phyloP scores from a whole-genome alignment of 768 basidiomycete species.

The Xanthoconium stramineum region DNA sequence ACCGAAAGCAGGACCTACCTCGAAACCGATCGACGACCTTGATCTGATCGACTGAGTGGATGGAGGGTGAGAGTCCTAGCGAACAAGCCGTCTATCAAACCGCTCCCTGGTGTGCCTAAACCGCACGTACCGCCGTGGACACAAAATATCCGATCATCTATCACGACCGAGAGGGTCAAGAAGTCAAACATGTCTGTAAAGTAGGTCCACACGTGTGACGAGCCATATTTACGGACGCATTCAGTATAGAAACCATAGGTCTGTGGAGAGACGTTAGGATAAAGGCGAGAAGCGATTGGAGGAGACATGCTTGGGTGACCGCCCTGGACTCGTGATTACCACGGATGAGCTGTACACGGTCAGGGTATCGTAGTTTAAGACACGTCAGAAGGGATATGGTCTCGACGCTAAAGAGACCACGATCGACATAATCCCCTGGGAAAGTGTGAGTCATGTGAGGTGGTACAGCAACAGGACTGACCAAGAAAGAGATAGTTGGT shows the following conservation, averaged over 20 bases:
- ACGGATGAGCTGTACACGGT: slow-evolving; percentile 92
- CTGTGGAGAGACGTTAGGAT: slow-evolving; percentile 41
- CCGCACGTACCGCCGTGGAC: slow-evolving; percentile 83
- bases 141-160: slow-evolving; percentile 98
- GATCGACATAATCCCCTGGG: slow-evolving; percentile 95
- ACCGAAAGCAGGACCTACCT: slow-evolving; percentile 47
- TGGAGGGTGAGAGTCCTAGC: slow-evolving; percentile 90
- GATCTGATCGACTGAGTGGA: slow-evolving; percentile 99
- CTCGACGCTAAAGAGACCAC: slow-evolving; percentile 96
- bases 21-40: slow-evolving; percentile 98
- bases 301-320: slow-evolving; percentile 84
- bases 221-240: slow-evolving; percentile 95
- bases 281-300: neutral
- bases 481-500: slow-evolving; percentile 99
- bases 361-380: slow-evolving; percentile 94
- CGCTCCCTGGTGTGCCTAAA: neutral
- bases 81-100: slow-evolving; percentile 6
- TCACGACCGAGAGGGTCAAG: slow-evolving; percentile 93
- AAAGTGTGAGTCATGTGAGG: slow-evolving; percentile 4
- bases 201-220: slow-evolving; percentile 96
- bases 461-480: slow-evolving; percentile 36
- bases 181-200: slow-evolving; percentile 99
- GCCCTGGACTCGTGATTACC: slow-evolving; percentile 98
- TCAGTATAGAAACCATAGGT: slow-evolving; percentile 99
- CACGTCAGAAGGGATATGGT: slow-evolving; percentile 97